Evolutionary conservation across 257 asterid genomes (phyloP).

Genomic region (Mentha longifolia): DNA sequence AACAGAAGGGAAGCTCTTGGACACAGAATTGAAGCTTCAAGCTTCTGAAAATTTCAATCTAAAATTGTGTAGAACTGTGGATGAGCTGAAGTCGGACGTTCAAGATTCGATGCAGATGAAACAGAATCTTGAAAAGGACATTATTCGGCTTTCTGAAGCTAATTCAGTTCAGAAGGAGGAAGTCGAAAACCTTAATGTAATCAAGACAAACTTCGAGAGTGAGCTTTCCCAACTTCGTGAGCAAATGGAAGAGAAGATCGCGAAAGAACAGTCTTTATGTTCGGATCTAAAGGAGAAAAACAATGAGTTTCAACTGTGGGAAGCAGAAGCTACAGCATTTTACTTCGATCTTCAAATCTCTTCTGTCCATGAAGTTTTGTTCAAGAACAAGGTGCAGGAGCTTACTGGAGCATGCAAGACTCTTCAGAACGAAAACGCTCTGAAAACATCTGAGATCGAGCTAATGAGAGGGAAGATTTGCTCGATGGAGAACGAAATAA

Average conservation of each 20-base stretch:
- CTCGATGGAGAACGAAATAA: constrained; percentile 66
- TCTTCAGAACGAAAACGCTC: constrained; percentile 54
- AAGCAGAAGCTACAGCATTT: constrained; percentile 80
- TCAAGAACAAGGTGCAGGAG: constrained; percentile 72
- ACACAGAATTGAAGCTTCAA: constrained; percentile 58
- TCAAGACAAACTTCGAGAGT: constrained; percentile 49
- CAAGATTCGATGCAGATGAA: constrained; percentile 54
- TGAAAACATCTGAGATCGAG: constrained; percentile 61
- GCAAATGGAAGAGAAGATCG: constrained; percentile 58
- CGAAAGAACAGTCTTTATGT: constrained; percentile 56
- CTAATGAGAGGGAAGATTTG: constrained; percentile 60
- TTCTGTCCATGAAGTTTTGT: constrained; percentile 57
- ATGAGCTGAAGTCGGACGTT: constrained; percentile 54
- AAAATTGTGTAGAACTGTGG: constrained; percentile 50
- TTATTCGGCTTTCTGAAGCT: constrained; percentile 58
- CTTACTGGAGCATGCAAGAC: constrained; percentile 58
- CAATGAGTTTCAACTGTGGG: constrained; percentile 76
- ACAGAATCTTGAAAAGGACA: constrained; percentile 52
- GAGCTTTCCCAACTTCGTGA: constrained; percentile 60
- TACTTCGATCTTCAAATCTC: constrained; percentile 84
- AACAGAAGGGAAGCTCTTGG: constrained; percentile 58
- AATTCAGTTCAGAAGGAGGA: constrained; percentile 55
- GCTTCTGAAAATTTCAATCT: constrained; percentile 58
- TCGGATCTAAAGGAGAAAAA: constrained; percentile 64
- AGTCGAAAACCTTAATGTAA: constrained; percentile 55